Percentiles rank a stretch among this genome's conserved stretches.
Conservation (phyloP, 371 early-diverging fungal genomes). For the Mucor lusitanicus region DNA sequence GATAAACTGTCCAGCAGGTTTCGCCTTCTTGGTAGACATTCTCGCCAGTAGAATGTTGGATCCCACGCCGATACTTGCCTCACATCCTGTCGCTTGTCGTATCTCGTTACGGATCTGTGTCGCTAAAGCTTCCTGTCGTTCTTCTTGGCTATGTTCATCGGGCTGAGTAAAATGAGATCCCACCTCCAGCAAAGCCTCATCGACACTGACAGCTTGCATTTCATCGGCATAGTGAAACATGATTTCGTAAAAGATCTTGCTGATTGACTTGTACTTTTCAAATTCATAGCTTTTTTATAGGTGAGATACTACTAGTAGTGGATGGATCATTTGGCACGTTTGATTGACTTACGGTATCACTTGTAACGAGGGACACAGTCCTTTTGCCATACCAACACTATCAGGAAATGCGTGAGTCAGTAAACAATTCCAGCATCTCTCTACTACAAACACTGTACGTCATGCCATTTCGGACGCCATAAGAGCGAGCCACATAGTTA, state of each 20-base stretch:
- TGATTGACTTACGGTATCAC: slow-evolving; percentile 53
- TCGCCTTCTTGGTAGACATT: slow-evolving; percentile 80
- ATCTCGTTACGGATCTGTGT: slow-evolving; percentile 42
- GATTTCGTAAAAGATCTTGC: slow-evolving; percentile 71
- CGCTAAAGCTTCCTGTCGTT: slow-evolving; percentile 33
- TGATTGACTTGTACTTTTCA: slow-evolving; percentile 73
- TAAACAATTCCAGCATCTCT: background rate
- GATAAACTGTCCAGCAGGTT: slow-evolving; percentile 72
- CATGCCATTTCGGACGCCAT: slow-evolving; percentile 78
- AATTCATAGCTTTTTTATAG: slow-evolving; percentile 63
- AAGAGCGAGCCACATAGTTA: slow-evolving; percentile 79
- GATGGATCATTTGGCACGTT: background rate
- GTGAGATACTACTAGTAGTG: too few relatives aligned
- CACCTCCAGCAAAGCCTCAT: slow-evolving; percentile 80
- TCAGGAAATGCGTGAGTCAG: background rate
- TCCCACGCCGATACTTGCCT: slow-evolving; percentile 78
- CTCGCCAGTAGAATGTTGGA: slow-evolving; percentile 75
- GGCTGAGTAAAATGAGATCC: slow-evolving; percentile 42
- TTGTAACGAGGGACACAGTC: slow-evolving; percentile 62
- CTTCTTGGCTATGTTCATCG: slow-evolving; percentile 19
- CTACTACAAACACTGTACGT: slow-evolving; percentile 28
- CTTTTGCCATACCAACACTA: slow-evolving; percentile 54
- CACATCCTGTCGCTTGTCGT: slow-evolving; percentile 59
- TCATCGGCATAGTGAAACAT: slow-evolving; percentile 66
- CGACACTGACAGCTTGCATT: slow-evolving; percentile 81